A percentile compares a stretch with the other conserved stretches of the same genome.
Evolutionary conservation across 2,329 filamentous ascomycete species (phyloP).

Genomic region (Polytolypa hystricis): DNA sequence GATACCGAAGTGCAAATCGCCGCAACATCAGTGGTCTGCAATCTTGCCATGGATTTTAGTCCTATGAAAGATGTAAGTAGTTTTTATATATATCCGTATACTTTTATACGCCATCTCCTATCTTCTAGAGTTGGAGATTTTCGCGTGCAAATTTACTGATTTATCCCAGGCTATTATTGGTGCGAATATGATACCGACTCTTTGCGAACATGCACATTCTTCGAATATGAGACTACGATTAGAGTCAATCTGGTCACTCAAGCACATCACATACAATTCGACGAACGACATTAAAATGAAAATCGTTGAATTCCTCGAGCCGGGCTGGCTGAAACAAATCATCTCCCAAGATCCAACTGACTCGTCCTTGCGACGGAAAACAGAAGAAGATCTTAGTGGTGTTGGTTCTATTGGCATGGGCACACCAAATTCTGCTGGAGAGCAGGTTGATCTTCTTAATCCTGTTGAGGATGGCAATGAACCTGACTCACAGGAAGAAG

Average conservation of each 20-base stretch:
- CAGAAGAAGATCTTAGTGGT: constrained; percentile 20
- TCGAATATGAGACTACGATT: constrained; percentile 66
- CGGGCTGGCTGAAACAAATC: constrained; percentile 69
- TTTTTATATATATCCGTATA: constrained; percentile 1
- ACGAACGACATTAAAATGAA: constrained; percentile 62
- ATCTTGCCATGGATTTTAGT: constrained; percentile 78
- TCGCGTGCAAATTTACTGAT: background rate
- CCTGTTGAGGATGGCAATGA: constrained; percentile 26
- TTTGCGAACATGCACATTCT: constrained; percentile 78
- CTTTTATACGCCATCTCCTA: constrained; percentile 11
- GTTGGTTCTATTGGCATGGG: constrained; percentile 38
- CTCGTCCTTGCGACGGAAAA: constrained; percentile 18
- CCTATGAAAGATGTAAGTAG: constrained; percentile 72
- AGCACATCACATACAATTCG: constrained; percentile 70
- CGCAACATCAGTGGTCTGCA: constrained; percentile 72
- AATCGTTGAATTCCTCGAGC: constrained; percentile 64
- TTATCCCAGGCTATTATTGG: constrained; percentile 55
- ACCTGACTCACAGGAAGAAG: constrained; percentile 15
- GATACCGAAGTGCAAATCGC: constrained; percentile 74
- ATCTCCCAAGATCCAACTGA: constrained; percentile 49
- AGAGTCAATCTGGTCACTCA: constrained; percentile 86
- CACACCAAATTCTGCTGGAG: constrained; percentile 48
- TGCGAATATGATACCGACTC: constrained; percentile 59
- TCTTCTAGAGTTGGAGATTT: background rate
- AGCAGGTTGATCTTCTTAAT: constrained; percentile 50